These are phyloP conservation scores for Cryphonectria naterciae DNA, from an alignment of 2,329 filamentous ascomycete genomes.

Conservation along the genomic window DNA sequence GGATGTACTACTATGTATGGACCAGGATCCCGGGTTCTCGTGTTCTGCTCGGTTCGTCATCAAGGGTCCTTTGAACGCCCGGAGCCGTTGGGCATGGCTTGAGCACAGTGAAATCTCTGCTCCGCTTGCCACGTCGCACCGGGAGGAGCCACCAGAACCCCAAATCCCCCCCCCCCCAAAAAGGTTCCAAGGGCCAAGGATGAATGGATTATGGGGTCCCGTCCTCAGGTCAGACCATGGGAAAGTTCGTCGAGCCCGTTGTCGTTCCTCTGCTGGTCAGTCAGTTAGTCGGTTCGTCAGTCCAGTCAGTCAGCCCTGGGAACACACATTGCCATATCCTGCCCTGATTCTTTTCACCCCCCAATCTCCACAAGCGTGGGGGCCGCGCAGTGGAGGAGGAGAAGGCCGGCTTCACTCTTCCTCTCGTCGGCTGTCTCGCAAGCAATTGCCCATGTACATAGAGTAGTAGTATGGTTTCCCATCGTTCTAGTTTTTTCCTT, in stretches of 20 bases:
- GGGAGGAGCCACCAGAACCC: not conserved
- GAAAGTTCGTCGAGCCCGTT: not conserved
- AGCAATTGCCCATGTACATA: not conserved
- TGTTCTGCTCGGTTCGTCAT: not conserved
- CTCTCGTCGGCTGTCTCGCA: not conserved
- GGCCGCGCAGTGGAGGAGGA: not conserved
- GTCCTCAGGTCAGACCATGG: not conserved
- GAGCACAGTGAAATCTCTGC: conserved; percentile 10
- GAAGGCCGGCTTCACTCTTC: not conserved
- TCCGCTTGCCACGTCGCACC: conserved; percentile 10
- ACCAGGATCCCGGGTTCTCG: conserved; percentile 3
- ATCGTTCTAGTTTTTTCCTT: not conserved
- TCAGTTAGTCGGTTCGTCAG: not conserved
- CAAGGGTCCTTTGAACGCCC: not conserved
- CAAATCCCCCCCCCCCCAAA: not conserved
- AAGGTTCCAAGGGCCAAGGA: not conserved
- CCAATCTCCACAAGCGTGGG: not conserved
- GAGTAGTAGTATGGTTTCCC: not conserved
- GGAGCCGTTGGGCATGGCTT: conserved; percentile 6
- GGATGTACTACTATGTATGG: not conserved
- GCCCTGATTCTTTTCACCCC: not conserved
- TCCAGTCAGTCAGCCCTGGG: not conserved
- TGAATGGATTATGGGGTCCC: not conserved
- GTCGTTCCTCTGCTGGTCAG: not conserved
- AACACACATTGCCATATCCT: not conserved